phyloP scores from a whole-genome alignment of 345 rosid genomes.

The Moringa oleifera region DNA sequence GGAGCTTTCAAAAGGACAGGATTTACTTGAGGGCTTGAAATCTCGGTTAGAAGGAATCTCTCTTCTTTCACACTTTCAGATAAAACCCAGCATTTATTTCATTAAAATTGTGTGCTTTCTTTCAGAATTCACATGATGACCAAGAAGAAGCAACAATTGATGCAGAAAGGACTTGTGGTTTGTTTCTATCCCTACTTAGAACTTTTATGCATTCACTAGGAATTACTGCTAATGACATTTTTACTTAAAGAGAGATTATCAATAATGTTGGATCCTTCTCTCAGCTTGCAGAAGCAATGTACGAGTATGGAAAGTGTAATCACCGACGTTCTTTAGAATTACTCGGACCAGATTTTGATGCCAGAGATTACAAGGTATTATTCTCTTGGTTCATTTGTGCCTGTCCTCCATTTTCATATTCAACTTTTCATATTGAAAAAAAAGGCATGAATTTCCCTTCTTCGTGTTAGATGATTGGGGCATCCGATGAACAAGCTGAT shows the following conservation, averaged over 20 bases:
- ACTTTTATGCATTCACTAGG: background rate
- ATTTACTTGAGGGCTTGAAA: constrained; percentile 57
- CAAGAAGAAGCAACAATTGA: constrained; percentile 68
- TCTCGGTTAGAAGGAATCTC: constrained; percentile 43
- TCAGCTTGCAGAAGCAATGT: constrained; percentile 78
- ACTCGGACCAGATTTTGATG: constrained; percentile 71
- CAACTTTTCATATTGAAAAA: background rate
- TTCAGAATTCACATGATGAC: constrained; percentile 56
- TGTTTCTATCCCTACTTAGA: constrained; percentile 17
- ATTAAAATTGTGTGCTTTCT: constrained; percentile 15
- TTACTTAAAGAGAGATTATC: too few relatives aligned
- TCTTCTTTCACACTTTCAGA: constrained; percentile 4
- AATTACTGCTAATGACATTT: too few relatives aligned
- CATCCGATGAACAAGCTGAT: constrained; percentile 88
- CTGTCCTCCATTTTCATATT: background rate
- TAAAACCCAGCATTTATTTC: constrained; percentile 2
- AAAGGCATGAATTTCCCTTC: background rate
- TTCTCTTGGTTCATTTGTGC: background rate
- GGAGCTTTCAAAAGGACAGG: constrained; percentile 63
- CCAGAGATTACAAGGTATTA: constrained; percentile 57
- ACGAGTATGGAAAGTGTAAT: constrained; percentile 55
- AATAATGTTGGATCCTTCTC: too few relatives aligned
- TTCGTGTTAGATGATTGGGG: constrained; percentile 56
- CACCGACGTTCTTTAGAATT: constrained; percentile 43
- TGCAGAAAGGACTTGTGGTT: constrained; percentile 71